Conservation (phyloP, 2,329 filamentous ascomycete species). For the Pseudogymnoascus sp. region DNA sequence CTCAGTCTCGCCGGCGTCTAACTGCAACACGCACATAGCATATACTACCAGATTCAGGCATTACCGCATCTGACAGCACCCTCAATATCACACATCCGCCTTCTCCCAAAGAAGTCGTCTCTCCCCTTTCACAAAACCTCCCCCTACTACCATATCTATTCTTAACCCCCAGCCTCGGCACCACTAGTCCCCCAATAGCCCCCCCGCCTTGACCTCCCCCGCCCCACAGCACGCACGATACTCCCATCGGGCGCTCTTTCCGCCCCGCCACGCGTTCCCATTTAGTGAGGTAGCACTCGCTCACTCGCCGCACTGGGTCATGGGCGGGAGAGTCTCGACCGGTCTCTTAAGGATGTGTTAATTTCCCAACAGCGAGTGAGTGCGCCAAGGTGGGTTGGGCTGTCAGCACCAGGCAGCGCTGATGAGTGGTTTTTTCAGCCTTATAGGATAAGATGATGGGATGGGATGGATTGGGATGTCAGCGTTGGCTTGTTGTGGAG, state of each 20-base stretch:
- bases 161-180: too few relatives aligned
- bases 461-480: not conserved
- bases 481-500: not conserved
- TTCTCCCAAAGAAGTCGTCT: not conserved
- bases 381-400: not conserved
- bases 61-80: not conserved
- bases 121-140: not conserved
- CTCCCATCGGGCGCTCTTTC: not conserved
- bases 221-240: too few relatives aligned
- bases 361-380: not conserved
- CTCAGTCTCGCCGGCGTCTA: not conserved
- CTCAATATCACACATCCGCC: not conserved
- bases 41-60: not conserved
- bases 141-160: too few relatives aligned
- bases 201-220: too few relatives aligned
- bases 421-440: not conserved
- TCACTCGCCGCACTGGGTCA: too few relatives aligned
- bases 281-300: not conserved
- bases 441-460: not conserved
- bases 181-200: too few relatives aligned
- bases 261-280: not conserved
- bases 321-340: not conserved
- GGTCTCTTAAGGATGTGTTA: not conserved
- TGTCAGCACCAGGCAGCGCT: not conserved
- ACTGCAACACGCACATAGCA: not conserved